Base-by-base conservation (phyloP, 768 basidiomycete genomes). In the Phaeolepiota aurea region DNA sequence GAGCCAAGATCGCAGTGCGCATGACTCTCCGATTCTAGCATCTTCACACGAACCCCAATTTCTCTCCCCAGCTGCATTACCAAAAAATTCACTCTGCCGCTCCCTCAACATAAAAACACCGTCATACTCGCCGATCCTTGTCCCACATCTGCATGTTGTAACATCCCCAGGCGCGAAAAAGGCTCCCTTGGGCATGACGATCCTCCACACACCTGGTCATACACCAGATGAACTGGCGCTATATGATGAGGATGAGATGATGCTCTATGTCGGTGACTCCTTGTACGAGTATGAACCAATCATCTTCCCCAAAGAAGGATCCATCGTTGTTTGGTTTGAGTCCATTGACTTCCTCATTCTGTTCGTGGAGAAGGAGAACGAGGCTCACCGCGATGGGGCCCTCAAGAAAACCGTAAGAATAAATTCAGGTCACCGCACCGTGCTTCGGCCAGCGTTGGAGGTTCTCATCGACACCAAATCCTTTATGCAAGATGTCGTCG, bases 241-340 rank as follows among this genome's bases (percentile, higher is more conserved):
- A 3, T 78, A 72, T 57, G 72, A 77, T 41, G 56, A 53, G 10
- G 51, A 45, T 4, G 76, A 77, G 39, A 56, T 54, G 45, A 72
- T 76, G 73, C 56, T 76, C 1, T 78, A 75, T 37, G 72, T 74
- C 9, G 77, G 77, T 2, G 77, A 78, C 44, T 68, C 72, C 33
- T 55, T 76, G 32, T 77, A 79, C 45, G 76, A 79, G 48, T 54
- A 65, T 40, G 74, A 68, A 23, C 66, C 62, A 3, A 77, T 76
- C 50, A 71, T 77, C 48, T 77, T 79, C 50, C 67, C 76, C 0
- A 62, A 55, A 22, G 68, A 73, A 50, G 76, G 74, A 18, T 71
- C 73, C n/a, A 69, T 78, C 32, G 54, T 62, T 5, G 52, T 53
- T 1, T 79, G 76, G 76, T 59, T 76, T 25, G 44, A 49, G 2